Evolutionary conservation across 352 stramenopile species (phyloP), one percentile per base, ranked within the genome.

Genomic region (Globisporangium yorkense): DNA sequence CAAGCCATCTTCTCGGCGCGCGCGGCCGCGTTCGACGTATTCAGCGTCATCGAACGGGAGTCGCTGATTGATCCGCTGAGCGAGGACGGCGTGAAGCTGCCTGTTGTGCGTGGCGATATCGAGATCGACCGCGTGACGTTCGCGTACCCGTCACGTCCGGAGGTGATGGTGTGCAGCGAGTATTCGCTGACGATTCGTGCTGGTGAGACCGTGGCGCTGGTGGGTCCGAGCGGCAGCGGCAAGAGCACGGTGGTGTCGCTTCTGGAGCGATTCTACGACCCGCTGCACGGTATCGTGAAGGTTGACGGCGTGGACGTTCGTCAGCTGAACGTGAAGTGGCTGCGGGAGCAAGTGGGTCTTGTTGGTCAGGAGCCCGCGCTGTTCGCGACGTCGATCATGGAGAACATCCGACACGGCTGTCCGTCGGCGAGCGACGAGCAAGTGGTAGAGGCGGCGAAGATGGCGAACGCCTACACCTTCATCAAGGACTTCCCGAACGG

Each of bases 391-490:
- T 63, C 67, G 24, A 74, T 98, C 59, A 61, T 77, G 46, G 81
- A 84, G 61, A 92, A 92, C 51, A 89, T 96, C 45, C 70, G 71
- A 2, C 77, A 96, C 62, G 89, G 88, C 16, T 72, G 68, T 29
- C 70, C 74, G 29, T 55, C 69, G 29, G 82, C 83, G 21, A 88
- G 68, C 15, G 63, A 89, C 35, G 50, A 55, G 31, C 31, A 55
- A 41, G 77, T 98, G 13, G 55, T 77, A 5, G 66, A 84, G 18
- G 77, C 77, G 3, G 62, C 21, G 1, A 55, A 55, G 50, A 55
- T 55, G 50, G 89, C 92, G 7, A 97, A 97, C 66, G 90, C 91
- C 5, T 91, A 95, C 59, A 73, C 86, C 35, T 98, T 98, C 62
- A 97, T 98, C 55, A 75, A 68, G 52, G 53, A 74, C 15, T 96